Evolutionary conservation across 1,284 basidiomycete genomes (phyloP), one percentile per base, ranked within the genome.

Genomic region (Moesziomyces parantarcticus): DNA sequence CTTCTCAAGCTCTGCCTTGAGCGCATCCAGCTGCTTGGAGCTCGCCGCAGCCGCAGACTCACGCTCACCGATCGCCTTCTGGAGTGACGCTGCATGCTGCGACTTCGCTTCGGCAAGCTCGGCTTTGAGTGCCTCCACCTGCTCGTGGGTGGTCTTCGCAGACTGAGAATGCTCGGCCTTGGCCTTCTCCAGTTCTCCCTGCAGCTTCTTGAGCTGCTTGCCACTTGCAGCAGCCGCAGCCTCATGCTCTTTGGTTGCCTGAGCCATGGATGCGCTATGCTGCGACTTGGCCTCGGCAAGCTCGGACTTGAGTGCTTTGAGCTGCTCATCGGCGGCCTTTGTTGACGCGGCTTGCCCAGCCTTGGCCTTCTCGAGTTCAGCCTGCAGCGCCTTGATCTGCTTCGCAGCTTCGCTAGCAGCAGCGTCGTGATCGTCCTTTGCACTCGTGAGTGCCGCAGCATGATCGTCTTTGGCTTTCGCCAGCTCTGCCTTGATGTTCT

Each of bases 301-400:
- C 40, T 72, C 49, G 10, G 49, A 34, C 36, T 58, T 43, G 5
- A 63, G 50, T 0, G 51, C 64, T n/a, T 63, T 50, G 26, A 58
- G 36, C 18, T 42, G 40, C 42, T 67, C 58, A 22, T 61, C 50
- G 18, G 26, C 44, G 6, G 58, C 58, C 36, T 54, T 49, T 1
- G 42, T 21, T 13, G 53, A 23, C 40, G 42, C 22, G 3, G 49
- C 50, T 36, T 57, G 44, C 47, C 60, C 48, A 8, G 48, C 36
- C 21, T 60, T 50, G 20, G 39, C 22, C 47, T 39, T 52, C 8
- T 51, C 44, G 29, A 58, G 58, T 20, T 76, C 58, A 32, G 45
- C 36, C 29, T 58, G 20, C 16, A 54, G 32, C 6, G 34, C 42
- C 20, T 52, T 22, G 9, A 65, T 47, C 44, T 56, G 39, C 45